Conservation (phyloP, 1,139 yeast genomes). For the Pichia sp. region DNA sequence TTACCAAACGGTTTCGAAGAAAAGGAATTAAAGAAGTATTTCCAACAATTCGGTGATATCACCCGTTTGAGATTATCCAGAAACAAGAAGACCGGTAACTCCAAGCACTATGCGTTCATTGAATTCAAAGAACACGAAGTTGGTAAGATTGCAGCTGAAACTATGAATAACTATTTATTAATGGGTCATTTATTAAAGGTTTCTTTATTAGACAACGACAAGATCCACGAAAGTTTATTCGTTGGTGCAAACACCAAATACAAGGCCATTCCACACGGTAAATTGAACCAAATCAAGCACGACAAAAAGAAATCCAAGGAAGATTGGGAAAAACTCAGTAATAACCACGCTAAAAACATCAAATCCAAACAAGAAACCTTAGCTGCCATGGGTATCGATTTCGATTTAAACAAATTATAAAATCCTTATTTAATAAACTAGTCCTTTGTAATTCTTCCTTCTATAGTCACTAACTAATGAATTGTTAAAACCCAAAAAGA, state of each 20-base stretch:
- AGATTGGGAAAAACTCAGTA: conserved; percentile 58
- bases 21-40: conserved; percentile 74
- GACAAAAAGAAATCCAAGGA: conserved; percentile 57
- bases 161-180: conserved; percentile 91
- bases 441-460: too few species aligned
- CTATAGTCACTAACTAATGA: too few species aligned
- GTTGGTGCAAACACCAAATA: conserved; percentile 54
- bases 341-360: conserved; percentile 41
- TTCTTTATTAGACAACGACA: conserved; percentile 47
- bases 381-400: conserved; percentile 53
- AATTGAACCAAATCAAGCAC: conserved; percentile 51
- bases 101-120: conserved; percentile 90
- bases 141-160: conserved; percentile 86
- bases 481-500: too few species aligned
- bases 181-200: conserved; percentile 84
- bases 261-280: conserved; percentile 63
- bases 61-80: conserved; percentile 78
- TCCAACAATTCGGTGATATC: conserved; percentile 86
- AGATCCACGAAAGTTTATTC: conserved; percentile 46
- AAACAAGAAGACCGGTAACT: conserved; percentile 86
- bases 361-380: conserved; percentile 49
- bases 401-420: conserved; percentile 33
- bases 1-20: conserved; percentile 94
- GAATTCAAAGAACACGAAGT: conserved; percentile 76
- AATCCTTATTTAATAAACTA: neutral